Evolutionary conservation across 2,329 filamentous ascomycete genomes (phyloP), one percentile per base, ranked within the genome.

Genomic region (Cadophora sp.): DNA sequence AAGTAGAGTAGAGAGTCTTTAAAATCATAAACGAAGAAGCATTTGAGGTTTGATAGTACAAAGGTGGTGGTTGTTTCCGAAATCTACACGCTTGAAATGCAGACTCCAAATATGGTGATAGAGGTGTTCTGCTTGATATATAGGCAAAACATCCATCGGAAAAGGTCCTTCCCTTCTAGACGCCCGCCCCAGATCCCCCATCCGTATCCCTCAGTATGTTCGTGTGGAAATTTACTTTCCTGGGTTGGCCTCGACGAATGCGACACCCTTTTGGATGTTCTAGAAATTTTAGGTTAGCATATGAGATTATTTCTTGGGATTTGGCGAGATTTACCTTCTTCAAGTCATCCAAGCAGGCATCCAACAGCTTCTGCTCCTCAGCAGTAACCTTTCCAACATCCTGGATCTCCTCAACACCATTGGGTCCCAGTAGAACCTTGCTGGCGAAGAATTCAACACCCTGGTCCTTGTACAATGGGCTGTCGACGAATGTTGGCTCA

Each of bases 401-500:
- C 81, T 91, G 87, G 82, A 98, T 95, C 89, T 97, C 92, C 88
- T 96, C 90, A 74, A 97, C 95, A 86, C 96, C 96, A 81, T 95
- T 91, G 81, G 94, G 94, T 85, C 96, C 96, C 79, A 99, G 92
- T 87, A 97, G 93, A 80, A 99, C 92, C 83, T 89, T 91, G 84
- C 92, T 94, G 80, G 93, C 91, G 86, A 99, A 99, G 92, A 97
- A 99, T 70, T 97, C 92, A 78, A 97, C 89, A 79, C 95, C 96
- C 86, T 97, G 92, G 86, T 97, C 94, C 91, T 97, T 97, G 92
- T 93, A 98, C 76, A 98, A 90, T 73, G 95, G 94, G 81, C 91
- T 95, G 84, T 99, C 94, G 79, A 99, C 94, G 78, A 97, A 99
- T 72, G 95, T 94, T 76, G 94, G 94, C 91, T 99, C 96, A 74